These are phyloP conservation scores for Aspergillus sp. DNA, from an alignment of 2,329 filamentous ascomycete genomes.

Conservation along the genomic window DNA sequence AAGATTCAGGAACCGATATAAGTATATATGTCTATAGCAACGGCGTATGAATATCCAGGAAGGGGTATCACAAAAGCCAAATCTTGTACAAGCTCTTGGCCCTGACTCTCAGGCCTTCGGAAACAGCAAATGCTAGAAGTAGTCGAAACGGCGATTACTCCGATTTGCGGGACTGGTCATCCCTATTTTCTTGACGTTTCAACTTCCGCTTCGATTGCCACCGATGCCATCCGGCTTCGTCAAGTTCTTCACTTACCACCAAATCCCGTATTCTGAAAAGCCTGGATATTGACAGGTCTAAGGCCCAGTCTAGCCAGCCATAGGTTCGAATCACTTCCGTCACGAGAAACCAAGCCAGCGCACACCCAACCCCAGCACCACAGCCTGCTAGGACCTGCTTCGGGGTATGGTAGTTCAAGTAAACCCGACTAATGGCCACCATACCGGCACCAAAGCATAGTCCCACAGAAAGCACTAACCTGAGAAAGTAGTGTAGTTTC, in stretches of 20 bases:
- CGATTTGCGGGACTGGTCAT: constrained; percentile 25
- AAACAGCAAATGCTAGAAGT: neutral
- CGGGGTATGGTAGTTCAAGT: constrained; percentile 88
- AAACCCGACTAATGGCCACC: constrained; percentile 81
- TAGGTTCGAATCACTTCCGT: constrained; percentile 65
- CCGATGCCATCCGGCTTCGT: constrained; percentile 89
- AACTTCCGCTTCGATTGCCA: constrained; percentile 64
- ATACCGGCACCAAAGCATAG: constrained; percentile 62
- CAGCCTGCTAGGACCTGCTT: constrained; percentile 83
- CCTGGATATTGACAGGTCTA: constrained; percentile 65
- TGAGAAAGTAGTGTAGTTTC: constrained; percentile 49
- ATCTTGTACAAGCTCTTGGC: neutral
- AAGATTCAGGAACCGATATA: neutral
- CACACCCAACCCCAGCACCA: constrained; percentile 68
- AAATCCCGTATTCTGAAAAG: constrained; percentile 77
- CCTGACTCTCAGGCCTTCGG: neutral
- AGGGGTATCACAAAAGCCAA: neutral
- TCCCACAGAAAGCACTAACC: constrained; percentile 57
- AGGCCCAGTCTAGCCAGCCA: constrained; percentile 70
- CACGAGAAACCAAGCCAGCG: constrained; percentile 73
- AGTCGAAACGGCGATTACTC: constrained; percentile 19
- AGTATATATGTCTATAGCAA: neutral
- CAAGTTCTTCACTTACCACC: constrained; percentile 81
- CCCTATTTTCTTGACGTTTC: constrained; percentile 26
- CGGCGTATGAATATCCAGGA: neutral